These are phyloP conservation scores for Boletus calvinii DNA, from an alignment of 1,284 basidiomycete genomes.

Conservation along the genomic window DNA sequence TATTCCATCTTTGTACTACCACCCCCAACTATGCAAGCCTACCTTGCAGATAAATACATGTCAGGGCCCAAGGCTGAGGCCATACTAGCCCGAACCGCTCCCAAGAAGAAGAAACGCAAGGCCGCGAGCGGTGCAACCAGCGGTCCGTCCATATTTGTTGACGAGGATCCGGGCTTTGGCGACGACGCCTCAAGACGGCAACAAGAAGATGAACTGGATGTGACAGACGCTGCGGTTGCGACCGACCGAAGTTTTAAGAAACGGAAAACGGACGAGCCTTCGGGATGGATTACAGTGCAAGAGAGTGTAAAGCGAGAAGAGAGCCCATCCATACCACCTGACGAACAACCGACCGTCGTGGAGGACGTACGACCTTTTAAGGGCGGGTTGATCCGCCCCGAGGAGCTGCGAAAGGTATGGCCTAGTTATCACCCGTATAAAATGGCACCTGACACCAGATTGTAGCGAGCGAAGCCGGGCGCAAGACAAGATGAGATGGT, in stretches of 20 bases:
- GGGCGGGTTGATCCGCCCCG: conserved; percentile 79
- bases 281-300: conserved; percentile 59
- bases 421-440: background rate
- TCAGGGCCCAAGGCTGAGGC: conserved; percentile 96
- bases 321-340: conserved; percentile 54
- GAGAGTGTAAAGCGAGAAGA: conserved; percentile 45
- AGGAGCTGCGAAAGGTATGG: conserved; percentile 54
- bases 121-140: conserved; percentile 38
- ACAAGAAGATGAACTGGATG: conserved; percentile 54
- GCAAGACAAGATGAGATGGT: conserved; percentile 41
- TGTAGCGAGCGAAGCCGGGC: conserved; percentile 42
- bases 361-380: conserved; percentile 47
- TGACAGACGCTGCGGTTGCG: conserved; percentile 60
- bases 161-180: conserved; percentile 72
- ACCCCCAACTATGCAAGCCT: conserved; percentile 55
- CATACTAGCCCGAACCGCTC: conserved; percentile 71
- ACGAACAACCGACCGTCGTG: conserved; percentile 67
- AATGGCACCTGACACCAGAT: conserved; percentile 5
- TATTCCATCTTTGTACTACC: background rate
- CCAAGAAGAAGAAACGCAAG: conserved; percentile 73
- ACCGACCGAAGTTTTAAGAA: conserved; percentile 77
- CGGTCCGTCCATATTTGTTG: conserved; percentile 47
- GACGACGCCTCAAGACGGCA: conserved; percentile 35
- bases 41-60: conserved; percentile 90
- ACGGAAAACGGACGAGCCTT: conserved; percentile 50